Base-by-base conservation (phyloP, 2,329 filamentous ascomycete genomes). In the Geosmithia putterillii region DNA sequence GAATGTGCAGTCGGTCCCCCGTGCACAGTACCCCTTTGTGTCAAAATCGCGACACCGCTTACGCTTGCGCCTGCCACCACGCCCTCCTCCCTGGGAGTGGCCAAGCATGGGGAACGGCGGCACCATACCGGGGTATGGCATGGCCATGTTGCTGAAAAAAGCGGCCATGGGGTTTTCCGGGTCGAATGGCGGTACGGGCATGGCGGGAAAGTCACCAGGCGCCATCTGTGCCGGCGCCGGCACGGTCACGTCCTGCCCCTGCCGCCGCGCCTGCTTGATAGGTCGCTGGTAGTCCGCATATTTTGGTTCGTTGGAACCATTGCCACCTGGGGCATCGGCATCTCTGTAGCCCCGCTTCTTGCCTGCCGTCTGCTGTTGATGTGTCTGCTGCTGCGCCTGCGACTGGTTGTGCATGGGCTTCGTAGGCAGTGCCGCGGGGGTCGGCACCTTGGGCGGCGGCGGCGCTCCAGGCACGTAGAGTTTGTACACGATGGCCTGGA, bases 1-100 rank as follows among this genome's bases (percentile, higher is more conserved):
- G 52, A 75, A 87, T 35, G 68, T 71, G 59, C 85, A 89, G 19
- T 70, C 73, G 51, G 69, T 76, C 3, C 83, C 82, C 35, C 78
- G 66, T 6, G 77, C 71, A 54, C 85, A 89, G 52, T 74, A 86
- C 0, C 85, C 85, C 51, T 84, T 84, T 1, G 65, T 74, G 45
- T 86, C 81, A 52, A 83, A 87, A 57, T 86, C 80, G 45, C 74
- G 69, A 54, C 84, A 89, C 45, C 76, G 69, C 45, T 68, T 60
- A 48, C 61, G 66, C 41, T 58, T 64, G 45, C 62, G 63, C 35
- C 54, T 53, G 12, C 43, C 46, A n/a, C 50, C 51, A 15, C 46
- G 47, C 21, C 52, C 49, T 18, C 59, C 52, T 12, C 48, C 28
- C 28, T 9, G 28, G 28, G 3, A 32, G 28, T 14, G 28, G 28